These are phyloP conservation scores for Plasmodium gonderi DNA, from an alignment of 169 alveolate species.

Conservation along the genomic window DNA sequence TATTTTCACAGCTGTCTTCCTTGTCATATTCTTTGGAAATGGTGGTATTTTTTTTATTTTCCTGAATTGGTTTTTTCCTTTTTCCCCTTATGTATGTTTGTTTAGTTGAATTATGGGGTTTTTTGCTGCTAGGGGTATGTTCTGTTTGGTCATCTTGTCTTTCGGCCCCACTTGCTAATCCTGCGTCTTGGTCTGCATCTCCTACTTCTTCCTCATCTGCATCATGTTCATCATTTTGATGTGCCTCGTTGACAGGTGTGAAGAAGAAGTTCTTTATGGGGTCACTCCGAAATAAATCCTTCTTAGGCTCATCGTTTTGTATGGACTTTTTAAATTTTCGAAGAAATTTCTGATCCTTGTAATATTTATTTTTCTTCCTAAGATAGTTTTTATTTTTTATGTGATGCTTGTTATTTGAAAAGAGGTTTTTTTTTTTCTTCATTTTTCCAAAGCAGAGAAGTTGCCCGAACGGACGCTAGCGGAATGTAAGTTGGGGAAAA, in stretches of 20 bases:
- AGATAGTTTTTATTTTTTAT: slow-evolving; percentile 35
- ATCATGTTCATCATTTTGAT: background rate
- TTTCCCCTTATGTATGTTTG: background rate
- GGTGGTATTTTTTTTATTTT: background rate
- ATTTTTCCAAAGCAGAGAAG: background rate
- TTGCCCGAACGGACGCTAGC: background rate
- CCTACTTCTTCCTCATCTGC: background rate
- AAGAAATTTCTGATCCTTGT: slow-evolving; percentile 59
- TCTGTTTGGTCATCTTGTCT: background rate
- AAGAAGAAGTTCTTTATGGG: slow-evolving; percentile 60
- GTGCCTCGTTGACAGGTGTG: slow-evolving; percentile 5
- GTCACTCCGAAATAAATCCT: slow-evolving; percentile 12
- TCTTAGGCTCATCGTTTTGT: background rate
- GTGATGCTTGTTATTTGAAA: slow-evolving; percentile 13
- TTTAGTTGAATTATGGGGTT: background rate
- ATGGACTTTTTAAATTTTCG: slow-evolving; percentile 42
- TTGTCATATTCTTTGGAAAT: background rate
- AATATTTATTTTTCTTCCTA: slow-evolving; percentile 48
- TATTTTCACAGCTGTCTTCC: background rate
- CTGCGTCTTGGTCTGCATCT: background rate
- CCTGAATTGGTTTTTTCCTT: background rate
- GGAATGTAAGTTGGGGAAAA: too few species aligned
- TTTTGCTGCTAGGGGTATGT: background rate
- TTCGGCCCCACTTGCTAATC: background rate
- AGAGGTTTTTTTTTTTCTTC: slow-evolving; percentile 12